Conservation (phyloP, 1,139 yeast genomes). For the Pichia kudriavzevii region DNA sequence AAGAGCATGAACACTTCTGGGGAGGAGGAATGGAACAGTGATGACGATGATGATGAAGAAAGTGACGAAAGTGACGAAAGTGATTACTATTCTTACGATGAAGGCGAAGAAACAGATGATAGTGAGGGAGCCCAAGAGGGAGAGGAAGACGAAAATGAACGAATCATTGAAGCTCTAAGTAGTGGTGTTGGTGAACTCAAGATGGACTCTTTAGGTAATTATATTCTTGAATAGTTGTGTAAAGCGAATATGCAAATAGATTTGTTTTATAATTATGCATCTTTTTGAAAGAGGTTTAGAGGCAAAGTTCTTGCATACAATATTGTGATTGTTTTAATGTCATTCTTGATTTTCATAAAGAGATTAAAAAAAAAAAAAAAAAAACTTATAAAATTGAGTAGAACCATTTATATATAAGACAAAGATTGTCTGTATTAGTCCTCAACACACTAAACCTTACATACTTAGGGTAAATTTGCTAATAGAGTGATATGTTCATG, state of each 20-base stretch:
- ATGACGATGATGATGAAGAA: conserved; percentile 23
- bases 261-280: too few relatives aligned
- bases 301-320: too few relatives aligned
- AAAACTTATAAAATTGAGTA: too few relatives aligned
- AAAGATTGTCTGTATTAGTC: too few relatives aligned
- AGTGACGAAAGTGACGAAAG: conserved; percentile 22
- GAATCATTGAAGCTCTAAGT: conserved; percentile 61
- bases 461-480: too few relatives aligned
- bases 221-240: conserved; percentile 43
- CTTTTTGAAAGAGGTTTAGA: too few relatives aligned
- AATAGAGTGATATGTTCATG: too few relatives aligned
- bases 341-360: too few relatives aligned
- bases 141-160: conserved; percentile 59
- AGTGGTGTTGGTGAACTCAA: conserved; percentile 53
- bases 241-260: not conserved
- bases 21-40: conserved; percentile 23
- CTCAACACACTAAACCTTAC: too few relatives aligned
- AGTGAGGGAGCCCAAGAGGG: conserved; percentile 23
- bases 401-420: too few relatives aligned
- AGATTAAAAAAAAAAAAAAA: too few relatives aligned
- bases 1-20: conserved; percentile 46
- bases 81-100: conserved; percentile 28
- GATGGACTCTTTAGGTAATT: conserved; percentile 77
- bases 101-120: conserved; percentile 27
- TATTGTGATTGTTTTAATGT: too few relatives aligned